Base-by-base conservation (phyloP, 2,329 filamentous ascomycete genomes). In the Aureobasidium mangrovei region DNA sequence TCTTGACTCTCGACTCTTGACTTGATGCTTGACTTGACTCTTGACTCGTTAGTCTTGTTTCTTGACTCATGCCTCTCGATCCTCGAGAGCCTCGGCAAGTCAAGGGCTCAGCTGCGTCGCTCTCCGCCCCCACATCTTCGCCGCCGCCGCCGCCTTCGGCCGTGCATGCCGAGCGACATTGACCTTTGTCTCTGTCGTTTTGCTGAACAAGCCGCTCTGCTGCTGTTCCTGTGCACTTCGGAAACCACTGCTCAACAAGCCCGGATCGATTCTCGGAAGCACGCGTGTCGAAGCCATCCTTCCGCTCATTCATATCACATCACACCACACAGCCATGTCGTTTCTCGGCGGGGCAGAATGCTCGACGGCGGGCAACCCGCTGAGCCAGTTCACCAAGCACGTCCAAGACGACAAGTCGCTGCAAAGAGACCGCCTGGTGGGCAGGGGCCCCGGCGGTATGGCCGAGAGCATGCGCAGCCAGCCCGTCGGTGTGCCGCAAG, bases 361-460 rank as follows among this genome's bases (percentile, higher is more conserved):
- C 79, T 97, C 91, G 55, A 94, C 93, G 58, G 90, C 88, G 60
- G 89, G 86, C 66, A 98, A 98, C 72, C 93, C 94, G 56, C 83
- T 98, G 65, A 91, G 88, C 68, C 93, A 97, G 77, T 95, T 98
- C 70, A 89, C 91, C 60, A 98, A 98, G 73, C 91, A 96, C 71
- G 88, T 93, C 55, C 88, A 94, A 67, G 89, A 95, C 78, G 93
- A 98, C 75, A 95, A 91, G 73, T 93, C 88, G 56, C 76, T 97
- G 56, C 93, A 97, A 73, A 81, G 91, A 65, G 93, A 98, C 71
- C 83, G 93, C 57, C 77, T 97, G 58, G 84, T 88, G 57, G 88
- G 88, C 59, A 77, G 85, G 60, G 84, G 83, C 0, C 85, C 87
- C 0, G 82, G 80, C 41, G 84, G 80, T 6, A 75, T 85, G 64